Evolutionary conservation across 345 rosid species (phyloP), one percentile per base, ranked within the genome.

Genomic region (Aegle marmelos): DNA sequence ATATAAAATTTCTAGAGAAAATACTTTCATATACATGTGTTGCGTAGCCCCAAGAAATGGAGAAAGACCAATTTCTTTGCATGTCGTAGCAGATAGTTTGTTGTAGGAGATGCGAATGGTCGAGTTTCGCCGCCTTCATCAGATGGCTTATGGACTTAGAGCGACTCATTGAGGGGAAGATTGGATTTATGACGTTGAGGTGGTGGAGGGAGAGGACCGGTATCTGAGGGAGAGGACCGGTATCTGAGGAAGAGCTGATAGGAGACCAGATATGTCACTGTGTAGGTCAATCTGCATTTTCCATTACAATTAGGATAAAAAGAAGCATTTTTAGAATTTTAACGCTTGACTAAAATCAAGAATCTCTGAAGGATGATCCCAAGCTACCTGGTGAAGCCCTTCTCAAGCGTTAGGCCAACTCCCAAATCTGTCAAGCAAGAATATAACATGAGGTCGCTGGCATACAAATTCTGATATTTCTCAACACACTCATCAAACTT

Each of bases 41-140:
- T 4, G 95, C 85, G 81, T 91, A 91, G 2, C 92, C 97, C 94
- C 94, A 90, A 0, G 95, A 86, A 62, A 90, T 71, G 3, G 94
- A 89, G 72, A 93, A 70, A 2, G 95, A 85, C 94, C 92, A 91
- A 63, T 83, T 87, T 24, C 30, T 81, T 63, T 62, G 81, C 70
- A 87, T 85, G 71, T 76, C 81, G 86, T 90, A 87, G 87, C 95
- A 93, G 70, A 93, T 83, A 24, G 93, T 86, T 73, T 91, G 95
- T 62, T 91, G 95, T 11, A 90, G 73, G 60, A 89, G 33, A 22
- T 91, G 92, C 6, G 92, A 80, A 56, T 83, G 88, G 59, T 89
- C 94, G 1, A 75, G 41, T 25, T 79, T 68, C 22, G 89, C 91
- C 17, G 93, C 84, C 74, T 82, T 74, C 97, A 91, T 89, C 58